Conservation (phyloP, 208 protist genomes). For the Wallacemonas sp. region DNA sequence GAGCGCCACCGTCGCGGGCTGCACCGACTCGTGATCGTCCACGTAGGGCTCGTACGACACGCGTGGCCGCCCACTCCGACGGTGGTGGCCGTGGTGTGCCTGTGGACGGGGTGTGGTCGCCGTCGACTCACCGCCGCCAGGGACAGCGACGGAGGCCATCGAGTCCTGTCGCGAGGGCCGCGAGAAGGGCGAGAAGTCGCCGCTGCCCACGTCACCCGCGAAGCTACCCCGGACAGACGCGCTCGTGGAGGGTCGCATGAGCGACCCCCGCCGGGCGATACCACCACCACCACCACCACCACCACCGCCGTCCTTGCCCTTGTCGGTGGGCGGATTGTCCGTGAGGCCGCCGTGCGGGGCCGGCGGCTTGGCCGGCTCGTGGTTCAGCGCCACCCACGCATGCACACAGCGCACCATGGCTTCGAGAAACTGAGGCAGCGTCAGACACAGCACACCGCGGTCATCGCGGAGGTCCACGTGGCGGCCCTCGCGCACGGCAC, state of each 20-base stretch:
- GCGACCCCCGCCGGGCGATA: background rate
- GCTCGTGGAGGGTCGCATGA: background rate
- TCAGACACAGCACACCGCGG: conserved; percentile 55
- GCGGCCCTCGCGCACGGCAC: conserved; percentile 42
- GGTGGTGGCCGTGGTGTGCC: too few relatives aligned
- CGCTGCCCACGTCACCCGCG: background rate
- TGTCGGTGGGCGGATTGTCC: conserved; percentile 16
- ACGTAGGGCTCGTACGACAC: conserved; percentile 38
- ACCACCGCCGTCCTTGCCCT: background rate
- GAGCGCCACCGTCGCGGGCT: conserved; percentile 35
- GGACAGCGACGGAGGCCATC: background rate
- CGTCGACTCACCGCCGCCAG: background rate
- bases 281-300: background rate
- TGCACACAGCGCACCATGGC: conserved; percentile 67
- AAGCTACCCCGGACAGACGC: background rate
- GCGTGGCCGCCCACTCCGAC: background rate
- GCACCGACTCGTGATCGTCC: conserved; percentile 37
- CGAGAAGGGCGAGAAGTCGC: background rate
- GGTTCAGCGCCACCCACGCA: conserved; percentile 53
- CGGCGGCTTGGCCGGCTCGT: background rate
- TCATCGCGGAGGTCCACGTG: conserved; percentile 66
- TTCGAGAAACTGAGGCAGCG: conserved; percentile 66
- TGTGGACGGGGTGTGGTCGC: background rate
- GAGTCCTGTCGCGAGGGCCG: background rate
- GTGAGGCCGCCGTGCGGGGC: conserved; percentile 6